A percentile compares a stretch with the other conserved stretches of the same genome.
Conservation (phyloP, 345 rosid genomes). For the Hibiscus syriacus region DNA sequence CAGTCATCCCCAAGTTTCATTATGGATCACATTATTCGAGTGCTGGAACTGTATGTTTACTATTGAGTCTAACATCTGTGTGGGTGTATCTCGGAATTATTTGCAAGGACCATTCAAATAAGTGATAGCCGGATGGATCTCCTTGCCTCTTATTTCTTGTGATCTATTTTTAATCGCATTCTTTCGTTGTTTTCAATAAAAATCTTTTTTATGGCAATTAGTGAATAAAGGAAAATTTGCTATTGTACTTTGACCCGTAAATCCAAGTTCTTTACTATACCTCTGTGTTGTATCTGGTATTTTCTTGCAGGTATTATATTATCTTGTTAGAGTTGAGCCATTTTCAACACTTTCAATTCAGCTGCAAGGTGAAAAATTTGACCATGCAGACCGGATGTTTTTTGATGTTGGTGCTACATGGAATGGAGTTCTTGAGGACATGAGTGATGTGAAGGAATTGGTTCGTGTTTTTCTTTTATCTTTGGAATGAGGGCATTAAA, state of each 20-base stretch:
- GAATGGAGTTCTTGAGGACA: constrained; percentile 95
- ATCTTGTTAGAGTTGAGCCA: constrained; percentile 93
- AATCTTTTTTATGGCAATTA: background rate
- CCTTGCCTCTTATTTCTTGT: constrained; percentile 1
- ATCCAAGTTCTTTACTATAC: constrained; percentile 9
- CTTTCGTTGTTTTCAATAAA: background rate
- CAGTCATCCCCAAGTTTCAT: constrained; percentile 95
- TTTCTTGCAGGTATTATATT: constrained; percentile 72
- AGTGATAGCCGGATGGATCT: background rate
- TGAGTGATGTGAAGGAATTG: constrained; percentile 99
- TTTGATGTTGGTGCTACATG: constrained; percentile 85
- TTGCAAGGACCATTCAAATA: background rate
- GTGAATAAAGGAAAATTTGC: constrained; percentile 5
- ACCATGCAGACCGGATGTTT: constrained; percentile 98
- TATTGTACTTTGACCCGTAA: background rate
- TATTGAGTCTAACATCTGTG: constrained; percentile 8
- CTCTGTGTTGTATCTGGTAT: constrained; percentile 10
- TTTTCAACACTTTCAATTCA: constrained; percentile 92
- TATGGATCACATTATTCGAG: constrained; percentile 99
- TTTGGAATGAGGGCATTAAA: background rate
- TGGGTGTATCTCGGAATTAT: background rate
- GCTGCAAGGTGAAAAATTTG: constrained; percentile 98
- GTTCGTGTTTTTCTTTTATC: constrained; percentile 36
- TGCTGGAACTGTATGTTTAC: constrained; percentile 79
- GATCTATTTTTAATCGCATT: background rate